These are phyloP conservation scores for Pisolithus marmoratus DNA, from an alignment of 768 basidiomycete species.

Conservation along the genomic window DNA sequence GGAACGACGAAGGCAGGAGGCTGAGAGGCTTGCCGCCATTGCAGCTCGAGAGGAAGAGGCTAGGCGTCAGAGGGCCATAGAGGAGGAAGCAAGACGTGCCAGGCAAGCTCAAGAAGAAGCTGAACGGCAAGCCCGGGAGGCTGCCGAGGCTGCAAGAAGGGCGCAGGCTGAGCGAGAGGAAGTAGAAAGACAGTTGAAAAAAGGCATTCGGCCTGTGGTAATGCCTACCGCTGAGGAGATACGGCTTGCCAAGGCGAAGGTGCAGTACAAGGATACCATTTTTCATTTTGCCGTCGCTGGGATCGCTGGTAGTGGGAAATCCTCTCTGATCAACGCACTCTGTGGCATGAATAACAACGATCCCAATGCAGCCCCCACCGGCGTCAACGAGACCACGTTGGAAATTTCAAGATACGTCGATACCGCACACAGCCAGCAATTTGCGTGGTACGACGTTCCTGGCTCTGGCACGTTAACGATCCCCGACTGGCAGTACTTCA, in stretches of 20 bases:
- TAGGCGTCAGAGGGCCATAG: slow-evolving; percentile 3
- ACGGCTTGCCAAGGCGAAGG: slow-evolving; percentile 6
- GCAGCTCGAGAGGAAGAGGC: slow-evolving; percentile 11
- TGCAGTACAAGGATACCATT: slow-evolving; percentile 19
- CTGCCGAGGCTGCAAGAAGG: background rate
- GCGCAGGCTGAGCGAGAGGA: slow-evolving; percentile 10
- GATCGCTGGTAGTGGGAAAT: slow-evolving; percentile 26
- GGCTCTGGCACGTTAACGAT: slow-evolving; percentile 30
- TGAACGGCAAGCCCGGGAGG: background rate
- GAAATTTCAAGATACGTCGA: slow-evolving; percentile 20
- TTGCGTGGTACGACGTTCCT: slow-evolving; percentile 32
- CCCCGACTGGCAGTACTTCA: slow-evolving; percentile 33
- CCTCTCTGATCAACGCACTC: slow-evolving; percentile 21
- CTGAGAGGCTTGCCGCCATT: slow-evolving; percentile 6
- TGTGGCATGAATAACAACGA: slow-evolving; percentile 22
- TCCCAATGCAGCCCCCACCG: slow-evolving; percentile 21
- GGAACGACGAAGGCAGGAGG: slow-evolving; percentile 11
- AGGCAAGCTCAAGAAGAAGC: background rate
- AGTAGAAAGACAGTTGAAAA: slow-evolving; percentile 12
- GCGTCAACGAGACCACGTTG: slow-evolving; percentile 25
- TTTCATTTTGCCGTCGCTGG: slow-evolving; percentile 32
- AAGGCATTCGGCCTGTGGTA: slow-evolving; percentile 23
- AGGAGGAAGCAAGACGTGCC: slow-evolving; percentile 3
- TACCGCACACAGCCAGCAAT: slow-evolving; percentile 10
- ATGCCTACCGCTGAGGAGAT: slow-evolving; percentile 18